Conservation (phyloP, 495 filamentous ascomycete species). For the Aspergillus affinis region DNA sequence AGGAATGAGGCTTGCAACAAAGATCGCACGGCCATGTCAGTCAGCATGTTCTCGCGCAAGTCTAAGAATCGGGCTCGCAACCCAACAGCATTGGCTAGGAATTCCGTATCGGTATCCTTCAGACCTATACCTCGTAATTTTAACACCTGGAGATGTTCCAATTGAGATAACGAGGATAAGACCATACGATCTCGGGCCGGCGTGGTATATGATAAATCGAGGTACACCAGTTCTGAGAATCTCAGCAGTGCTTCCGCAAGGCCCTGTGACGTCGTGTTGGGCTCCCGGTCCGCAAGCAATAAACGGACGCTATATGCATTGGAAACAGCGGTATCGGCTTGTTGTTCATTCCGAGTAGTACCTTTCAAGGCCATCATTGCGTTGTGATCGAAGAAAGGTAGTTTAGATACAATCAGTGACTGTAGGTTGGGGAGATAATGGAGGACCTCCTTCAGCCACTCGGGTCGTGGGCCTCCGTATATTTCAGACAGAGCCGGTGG, state of each 20-base stretch:
- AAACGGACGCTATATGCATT: slow-evolving; percentile 48
- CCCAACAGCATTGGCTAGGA: slow-evolving; percentile 53
- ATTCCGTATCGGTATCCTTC: slow-evolving; percentile 53
- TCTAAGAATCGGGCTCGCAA: slow-evolving; percentile 57
- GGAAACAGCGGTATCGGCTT: slow-evolving; percentile 14
- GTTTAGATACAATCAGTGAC: slow-evolving; percentile 57
- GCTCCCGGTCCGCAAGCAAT: slow-evolving; percentile 56
- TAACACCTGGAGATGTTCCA: slow-evolving; percentile 55
- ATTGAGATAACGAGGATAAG: slow-evolving; percentile 39
- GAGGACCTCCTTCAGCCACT: slow-evolving; percentile 63
- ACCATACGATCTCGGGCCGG: slow-evolving; percentile 54
- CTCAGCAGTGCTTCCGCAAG: slow-evolving; percentile 52
- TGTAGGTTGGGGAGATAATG: slow-evolving; percentile 60
- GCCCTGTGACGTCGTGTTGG: slow-evolving; percentile 55
- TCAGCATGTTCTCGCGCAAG: slow-evolving; percentile 58
- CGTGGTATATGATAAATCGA: slow-evolving; percentile 62
- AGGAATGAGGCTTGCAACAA: slow-evolving; percentile 53
- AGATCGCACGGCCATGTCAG: slow-evolving; percentile 52
- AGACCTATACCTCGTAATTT: slow-evolving; percentile 59
- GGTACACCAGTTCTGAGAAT: slow-evolving; percentile 56
- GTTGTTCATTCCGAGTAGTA: slow-evolving; percentile 24
- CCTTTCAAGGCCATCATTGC: slow-evolving; percentile 52
- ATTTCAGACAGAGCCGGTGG: slow-evolving; percentile 65
- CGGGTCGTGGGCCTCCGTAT: slow-evolving; percentile 59
- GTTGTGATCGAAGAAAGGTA: slow-evolving; percentile 65